Evolutionary conservation across 2,329 filamentous ascomycete species (phyloP), one percentile per base, ranked within the genome.

Genomic region (Fonsecaea erecta): DNA sequence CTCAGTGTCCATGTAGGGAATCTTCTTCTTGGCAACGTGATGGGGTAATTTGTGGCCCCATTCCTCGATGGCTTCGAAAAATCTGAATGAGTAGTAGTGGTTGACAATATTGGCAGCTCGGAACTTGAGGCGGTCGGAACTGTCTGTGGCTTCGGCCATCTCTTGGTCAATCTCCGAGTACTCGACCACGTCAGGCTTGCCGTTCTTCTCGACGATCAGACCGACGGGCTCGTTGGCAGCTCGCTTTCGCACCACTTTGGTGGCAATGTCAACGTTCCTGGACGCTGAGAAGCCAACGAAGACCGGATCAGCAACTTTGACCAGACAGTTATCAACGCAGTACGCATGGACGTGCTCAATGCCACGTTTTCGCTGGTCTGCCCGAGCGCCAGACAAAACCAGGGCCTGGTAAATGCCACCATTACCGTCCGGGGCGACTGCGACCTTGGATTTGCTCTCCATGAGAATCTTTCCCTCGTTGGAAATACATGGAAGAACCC

Each of bases 101-200:
- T 99, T 99, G 81, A 99, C 95, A 73, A 99, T 99, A 83, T 99
- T 99, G 75, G 94, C 95, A 64, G 95, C 94, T 68, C 95, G 90
- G 88, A 97, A 98, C 80, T 94, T 96, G 76, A 99, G 88, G 60
- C 97, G 84, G 64, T 87, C 88, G 2, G 87, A 83, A 74, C 97
- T 88, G 76, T 99, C 95, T 76, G 89, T 87, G 71, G 93, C 94
- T 80, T 96, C 92, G 64, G 94, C 91, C n/a, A 92, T 95, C 68
- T 87, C 89, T 71, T 86, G 81, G 82, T 96, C 91, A 73, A 99
- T 98, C 82, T 99, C 95, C 5, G 93, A 97, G 84, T 99, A 99
- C 82, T 99, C 95, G 60, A 99, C 94, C 2, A 99, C 95, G 75
- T 96, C 95, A 43, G 95, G 95, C 81, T 91, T 93, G 79, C 93